A percentile compares a stretch with the other conserved stretches of the same genome.
These are phyloP conservation scores for Quambalaria eucalypti DNA, from an alignment of 1,284 basidiomycete species.

Conservation along the genomic window DNA sequence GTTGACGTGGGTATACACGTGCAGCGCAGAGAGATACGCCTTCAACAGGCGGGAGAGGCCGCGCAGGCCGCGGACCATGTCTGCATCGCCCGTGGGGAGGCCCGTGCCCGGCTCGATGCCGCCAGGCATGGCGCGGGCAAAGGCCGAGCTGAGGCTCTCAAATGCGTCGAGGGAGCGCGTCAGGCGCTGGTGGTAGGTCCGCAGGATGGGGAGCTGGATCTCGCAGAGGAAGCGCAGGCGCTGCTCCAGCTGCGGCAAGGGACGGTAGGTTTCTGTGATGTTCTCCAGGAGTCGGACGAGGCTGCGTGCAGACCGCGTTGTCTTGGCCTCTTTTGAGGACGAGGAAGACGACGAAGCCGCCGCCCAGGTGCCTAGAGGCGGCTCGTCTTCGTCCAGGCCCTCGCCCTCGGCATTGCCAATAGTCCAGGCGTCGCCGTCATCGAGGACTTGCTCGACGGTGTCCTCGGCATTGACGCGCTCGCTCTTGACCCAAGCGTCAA, in stretches of 20 bases:
- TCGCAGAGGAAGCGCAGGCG: constrained; percentile 71
- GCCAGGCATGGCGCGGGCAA: constrained; percentile 83
- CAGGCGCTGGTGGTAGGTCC: constrained; percentile 68
- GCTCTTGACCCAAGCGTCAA: constrained; percentile 66
- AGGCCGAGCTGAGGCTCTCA: constrained; percentile 74
- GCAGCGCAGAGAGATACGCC: constrained; percentile 27
- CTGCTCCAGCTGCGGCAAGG: constrained; percentile 68
- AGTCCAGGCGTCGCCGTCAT: constrained; percentile 74
- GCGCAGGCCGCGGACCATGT: constrained; percentile 38
- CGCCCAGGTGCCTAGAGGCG: too few relatives aligned
- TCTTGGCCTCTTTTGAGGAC: constrained; percentile 8
- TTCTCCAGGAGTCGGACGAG: constrained; percentile 26
- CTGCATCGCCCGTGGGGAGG: constrained; percentile 13
- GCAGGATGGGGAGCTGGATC: constrained; percentile 75
- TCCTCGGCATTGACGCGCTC: constrained; percentile 60
- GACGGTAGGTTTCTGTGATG: constrained; percentile 70
- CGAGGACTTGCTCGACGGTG: constrained; percentile 73
- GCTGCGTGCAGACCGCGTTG: constrained; percentile 28
- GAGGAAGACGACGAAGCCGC: background rate
- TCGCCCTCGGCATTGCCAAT: constrained; percentile 61
- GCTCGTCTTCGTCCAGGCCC: constrained; percentile 29
- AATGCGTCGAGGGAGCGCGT: constrained; percentile 80
- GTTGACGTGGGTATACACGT: constrained; percentile 25
- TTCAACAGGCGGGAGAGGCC: constrained; percentile 37
- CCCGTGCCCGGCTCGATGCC: constrained; percentile 43